These are phyloP conservation scores for Clonostachys sp. DNA, from an alignment of 2,329 filamentous ascomycete species.

Conservation along the genomic window DNA sequence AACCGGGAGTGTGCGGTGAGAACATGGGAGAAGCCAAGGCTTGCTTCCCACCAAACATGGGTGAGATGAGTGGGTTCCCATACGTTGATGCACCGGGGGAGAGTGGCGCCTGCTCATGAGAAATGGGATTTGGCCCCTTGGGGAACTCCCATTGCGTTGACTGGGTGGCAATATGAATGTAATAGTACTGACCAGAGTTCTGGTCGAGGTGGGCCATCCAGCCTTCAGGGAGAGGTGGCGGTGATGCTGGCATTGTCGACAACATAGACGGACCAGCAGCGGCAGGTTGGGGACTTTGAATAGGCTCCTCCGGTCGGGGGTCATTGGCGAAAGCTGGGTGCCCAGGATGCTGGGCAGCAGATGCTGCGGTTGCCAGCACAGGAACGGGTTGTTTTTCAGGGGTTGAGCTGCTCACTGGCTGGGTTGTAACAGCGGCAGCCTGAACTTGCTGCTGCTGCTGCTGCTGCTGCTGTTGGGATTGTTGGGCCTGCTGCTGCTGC, in stretches of 20 bases:
- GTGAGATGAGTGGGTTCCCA: conserved; percentile 68
- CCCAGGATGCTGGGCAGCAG: conserved; percentile 46
- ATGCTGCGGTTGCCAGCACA: conserved; percentile 12
- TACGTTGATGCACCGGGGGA: conserved; percentile 78
- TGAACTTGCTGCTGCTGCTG: conserved; percentile 10
- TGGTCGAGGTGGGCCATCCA: conserved; percentile 98
- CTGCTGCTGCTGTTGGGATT: not conserved
- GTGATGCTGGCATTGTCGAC: conserved; percentile 60
- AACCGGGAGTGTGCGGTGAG: conserved; percentile 76
- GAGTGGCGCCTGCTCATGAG: conserved; percentile 74
- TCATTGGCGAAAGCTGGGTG: conserved; percentile 94
- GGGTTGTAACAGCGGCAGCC: conserved; percentile 13
- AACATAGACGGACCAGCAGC: conserved; percentile 37
- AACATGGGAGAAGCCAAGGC: conserved; percentile 74
- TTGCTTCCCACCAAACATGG: conserved; percentile 50
- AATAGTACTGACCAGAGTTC: conserved; percentile 97
- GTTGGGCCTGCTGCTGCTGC: not conserved
- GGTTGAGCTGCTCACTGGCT: conserved; percentile 13
- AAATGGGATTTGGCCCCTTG: conserved; percentile 87
- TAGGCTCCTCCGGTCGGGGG: conserved; percentile 48
- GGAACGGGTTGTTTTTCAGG: conserved; percentile 19
- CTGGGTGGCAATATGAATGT: conserved; percentile 92
- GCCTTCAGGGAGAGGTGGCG: conserved; percentile 89
- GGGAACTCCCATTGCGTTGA: conserved; percentile 99
- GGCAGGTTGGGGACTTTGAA: conserved; percentile 38